Evolutionary conservation across 768 basidiomycete genomes (phyloP), one percentile per base, ranked within the genome.

Genomic region (Leucogyrophana mollusca): DNA sequence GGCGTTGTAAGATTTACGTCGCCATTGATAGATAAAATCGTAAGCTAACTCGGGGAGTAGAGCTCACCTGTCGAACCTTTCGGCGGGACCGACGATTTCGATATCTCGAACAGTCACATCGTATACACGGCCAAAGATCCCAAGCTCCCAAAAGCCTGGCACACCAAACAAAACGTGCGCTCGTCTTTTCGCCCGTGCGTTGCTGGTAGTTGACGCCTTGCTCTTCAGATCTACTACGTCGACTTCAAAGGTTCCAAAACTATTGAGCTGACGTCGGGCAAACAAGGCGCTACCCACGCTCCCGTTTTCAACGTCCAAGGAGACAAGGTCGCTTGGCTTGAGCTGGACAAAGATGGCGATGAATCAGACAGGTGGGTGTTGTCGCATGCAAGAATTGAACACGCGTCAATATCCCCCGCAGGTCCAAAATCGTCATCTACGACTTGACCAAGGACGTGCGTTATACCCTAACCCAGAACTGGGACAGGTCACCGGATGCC

Each of bases 91-190:
- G 83, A 86, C 50, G 85, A 94, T 68, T 90, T 89, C 58, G 84
- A 89, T 59, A 74, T 90, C 22, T 88, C 86, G 4, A 60, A 69
- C 2, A 72, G 73, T 9, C 74, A 84, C 46, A 78, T 98, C 45
- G 75, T 91, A 27, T 89, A 95, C 60, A 91, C 91, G 4, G 74
- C 92, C 43, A 94, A 94, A 59, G 90, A 95, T 56, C 87, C 90
- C 1, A 57, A 74, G 44, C 75, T 94, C 14, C 81, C 82, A 10
- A 74, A 79, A 34, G 87, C 94, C 0, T 83, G 75, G 76, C 94
- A 97, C 66, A 97, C 95, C 2, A 90, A 90, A 56, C 87, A 92
- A 59, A 85, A 94, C 56, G 87, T 94, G 33, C 34, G 58, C 24
- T 33, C 23, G 23, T 27, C 22, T 24, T 38, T 30, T 39, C 11